Base-by-base conservation (phyloP, 202 grass and related monocot species). In the Zizania palustris region DNA sequence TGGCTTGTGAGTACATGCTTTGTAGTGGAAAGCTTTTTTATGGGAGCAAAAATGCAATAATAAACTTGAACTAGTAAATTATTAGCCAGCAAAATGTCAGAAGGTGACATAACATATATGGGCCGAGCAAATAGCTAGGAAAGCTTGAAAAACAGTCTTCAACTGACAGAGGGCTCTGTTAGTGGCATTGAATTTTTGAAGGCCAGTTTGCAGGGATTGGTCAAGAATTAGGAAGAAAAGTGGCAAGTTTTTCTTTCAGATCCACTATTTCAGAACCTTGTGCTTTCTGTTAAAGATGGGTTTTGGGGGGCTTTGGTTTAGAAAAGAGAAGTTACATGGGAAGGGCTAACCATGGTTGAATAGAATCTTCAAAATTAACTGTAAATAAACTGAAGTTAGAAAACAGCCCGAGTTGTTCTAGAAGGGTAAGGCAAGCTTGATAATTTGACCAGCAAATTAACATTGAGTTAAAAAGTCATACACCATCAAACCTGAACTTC, bases 281-380 rank as follows among this genome's bases (percentile, higher is more conserved):
- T 41, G 50, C 16, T 56, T 56, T 56, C 35, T 16, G 43, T 44
- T 44, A 28, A 43, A 63, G 5, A 6, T 75, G 6, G 72, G 0
- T 15, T 11, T 41, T 45, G 10, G 1, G 13, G 5, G 10, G 6
- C 28, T 20, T 75, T 75, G 43, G 6, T 74, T 21, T 45, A 61
- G 6, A 61, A 61, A 60, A n/a, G 72, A 74, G 13, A 72, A 56
- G n/a, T 70, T 33, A 70, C 36, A 72, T 14, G 19, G 3, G 38
- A 64, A 11, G 4, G 19, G 20, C 15, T 80, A 14, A 42, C 7
- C 53, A 80, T 50, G 49, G 34, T 34, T 7, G 40, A 50, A 60
- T 60, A 8, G 40, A 54, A 62, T 69, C 14, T 21, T 16, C 49
- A 33, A 68, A 71, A 3, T 12, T 2, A 40, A 72, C 41, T 65